phyloP scores from a whole-genome alignment of 768 basidiomycete genomes.

The Lactarius indigo region DNA sequence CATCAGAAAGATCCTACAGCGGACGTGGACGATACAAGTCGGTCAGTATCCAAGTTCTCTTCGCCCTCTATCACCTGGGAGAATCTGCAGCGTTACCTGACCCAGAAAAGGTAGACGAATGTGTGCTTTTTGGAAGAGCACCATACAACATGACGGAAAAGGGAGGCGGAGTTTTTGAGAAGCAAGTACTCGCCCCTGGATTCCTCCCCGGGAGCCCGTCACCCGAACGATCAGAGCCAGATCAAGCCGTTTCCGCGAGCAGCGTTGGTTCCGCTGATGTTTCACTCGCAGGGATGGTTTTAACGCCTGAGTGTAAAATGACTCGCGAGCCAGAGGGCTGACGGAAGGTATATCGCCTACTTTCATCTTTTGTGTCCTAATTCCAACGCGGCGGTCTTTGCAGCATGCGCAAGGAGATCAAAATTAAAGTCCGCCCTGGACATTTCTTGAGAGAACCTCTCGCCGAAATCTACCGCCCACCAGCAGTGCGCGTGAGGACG shows the following conservation, averaged over 20 bases:
- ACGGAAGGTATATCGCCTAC: conserved; percentile 5
- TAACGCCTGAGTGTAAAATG: conserved; percentile 5
- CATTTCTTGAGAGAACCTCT: conserved; percentile 1
- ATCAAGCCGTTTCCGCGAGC: neutral
- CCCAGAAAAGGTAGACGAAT: neutral
- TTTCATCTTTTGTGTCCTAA: neutral
- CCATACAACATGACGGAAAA: neutral
- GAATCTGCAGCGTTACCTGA: neutral
- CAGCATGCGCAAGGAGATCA: conserved; percentile 18
- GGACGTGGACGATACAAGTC: conserved; percentile 13
- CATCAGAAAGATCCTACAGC: neutral
- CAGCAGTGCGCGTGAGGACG: conserved; percentile 14
- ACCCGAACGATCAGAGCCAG: neutral
- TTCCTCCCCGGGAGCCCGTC: neutral
- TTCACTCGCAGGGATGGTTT: conserved; percentile 5
- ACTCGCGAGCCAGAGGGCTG: conserved; percentile 18
- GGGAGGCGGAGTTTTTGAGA: neutral
- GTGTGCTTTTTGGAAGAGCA: conserved; percentile 1
- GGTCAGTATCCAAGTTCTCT: conserved; percentile 9
- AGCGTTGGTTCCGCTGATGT: neutral
- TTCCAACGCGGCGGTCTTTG: neutral
- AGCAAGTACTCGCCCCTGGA: neutral
- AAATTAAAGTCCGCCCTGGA: conserved; percentile 11
- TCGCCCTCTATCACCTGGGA: neutral
- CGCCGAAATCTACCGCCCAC: conserved; percentile 15